These are phyloP conservation scores for Aspergillus sp. DNA, from an alignment of 2,329 filamentous ascomycete genomes.

Conservation along the genomic window DNA sequence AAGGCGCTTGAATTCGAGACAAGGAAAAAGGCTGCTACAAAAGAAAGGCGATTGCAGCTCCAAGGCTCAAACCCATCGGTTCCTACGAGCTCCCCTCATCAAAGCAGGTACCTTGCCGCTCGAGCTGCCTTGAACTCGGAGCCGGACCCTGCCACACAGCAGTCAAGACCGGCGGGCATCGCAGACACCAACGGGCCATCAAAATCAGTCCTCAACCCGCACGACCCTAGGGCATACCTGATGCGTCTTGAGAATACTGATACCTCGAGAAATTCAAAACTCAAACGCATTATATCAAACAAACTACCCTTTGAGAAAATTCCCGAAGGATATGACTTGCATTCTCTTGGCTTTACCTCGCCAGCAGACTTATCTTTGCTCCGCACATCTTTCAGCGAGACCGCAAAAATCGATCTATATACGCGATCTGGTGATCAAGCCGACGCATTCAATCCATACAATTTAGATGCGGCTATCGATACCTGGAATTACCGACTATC, in stretches of 20 bases:
- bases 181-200: not conserved
- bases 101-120: slow-evolving; percentile 33
- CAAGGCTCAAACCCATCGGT: slow-evolving; percentile 4
- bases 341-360: slow-evolving; percentile 20
- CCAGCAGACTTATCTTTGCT: slow-evolving; percentile 7
- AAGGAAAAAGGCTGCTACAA: slow-evolving; percentile 36
- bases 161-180: not conserved
- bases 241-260: slow-evolving; percentile 21
- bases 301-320: slow-evolving; percentile 33
- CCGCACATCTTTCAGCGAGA: not conserved
- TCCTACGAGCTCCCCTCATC: slow-evolving; percentile 25
- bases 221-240: slow-evolving; percentile 33
- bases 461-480: slow-evolving; percentile 5
- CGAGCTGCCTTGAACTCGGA: slow-evolving; percentile 22
- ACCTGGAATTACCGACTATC: slow-evolving; percentile 22
- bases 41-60: slow-evolving; percentile 24
- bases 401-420: slow-evolving; percentile 24
- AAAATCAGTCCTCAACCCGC: slow-evolving; percentile 14
- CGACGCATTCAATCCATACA: slow-evolving; percentile 13
- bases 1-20: slow-evolving; percentile 40
- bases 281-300: slow-evolving; percentile 18
- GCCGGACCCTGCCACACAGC: not conserved
- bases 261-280: not conserved
- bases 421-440: slow-evolving; percentile 8
- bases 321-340: slow-evolving; percentile 23